These are phyloP conservation scores for Thielaviopsis populi DNA, from an alignment of 2,329 filamentous ascomycete species.

Conservation along the genomic window DNA sequence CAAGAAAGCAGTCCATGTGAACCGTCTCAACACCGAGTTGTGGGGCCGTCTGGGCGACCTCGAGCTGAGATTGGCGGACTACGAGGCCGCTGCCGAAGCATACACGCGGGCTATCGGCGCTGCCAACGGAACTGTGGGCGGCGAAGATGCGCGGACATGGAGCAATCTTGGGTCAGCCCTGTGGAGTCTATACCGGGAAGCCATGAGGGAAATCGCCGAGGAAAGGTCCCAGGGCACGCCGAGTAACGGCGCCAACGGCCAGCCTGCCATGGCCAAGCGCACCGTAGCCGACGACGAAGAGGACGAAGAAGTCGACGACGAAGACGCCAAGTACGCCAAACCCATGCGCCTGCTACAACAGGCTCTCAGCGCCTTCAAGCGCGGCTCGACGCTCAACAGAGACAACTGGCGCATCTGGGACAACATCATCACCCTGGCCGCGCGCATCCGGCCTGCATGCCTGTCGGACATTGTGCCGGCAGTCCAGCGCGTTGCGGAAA, in stretches of 20 bases:
- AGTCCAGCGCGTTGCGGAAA: constrained; percentile 57
- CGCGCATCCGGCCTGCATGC: constrained; percentile 59
- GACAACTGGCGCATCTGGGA: constrained; percentile 93
- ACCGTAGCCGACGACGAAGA: constrained; percentile 14
- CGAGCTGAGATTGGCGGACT: constrained; percentile 60
- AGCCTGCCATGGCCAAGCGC: not conserved
- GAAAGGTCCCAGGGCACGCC: constrained; percentile 21
- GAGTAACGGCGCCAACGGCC: too few species aligned
- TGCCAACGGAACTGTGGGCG: constrained; percentile 48
- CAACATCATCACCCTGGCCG: constrained; percentile 78
- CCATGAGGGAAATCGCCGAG: constrained; percentile 26
- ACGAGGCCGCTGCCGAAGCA: constrained; percentile 64
- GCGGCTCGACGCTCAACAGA: constrained; percentile 67
- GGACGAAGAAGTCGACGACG: constrained; percentile 18
- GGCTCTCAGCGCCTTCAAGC: constrained; percentile 71
- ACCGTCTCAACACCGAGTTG: constrained; percentile 64
- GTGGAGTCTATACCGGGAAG: constrained; percentile 49
- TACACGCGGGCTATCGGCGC: constrained; percentile 67
- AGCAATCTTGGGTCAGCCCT: constrained; percentile 83
- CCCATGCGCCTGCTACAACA: constrained; percentile 52
- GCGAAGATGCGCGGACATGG: constrained; percentile 83
- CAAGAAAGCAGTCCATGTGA: constrained; percentile 58
- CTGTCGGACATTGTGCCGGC: constrained; percentile 63
- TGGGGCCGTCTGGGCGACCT: constrained; percentile 91
- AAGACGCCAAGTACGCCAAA: constrained; percentile 27